Base-by-base conservation (phyloP, 352 stramenopile genomes). In the Phytophthora brassicae region DNA sequence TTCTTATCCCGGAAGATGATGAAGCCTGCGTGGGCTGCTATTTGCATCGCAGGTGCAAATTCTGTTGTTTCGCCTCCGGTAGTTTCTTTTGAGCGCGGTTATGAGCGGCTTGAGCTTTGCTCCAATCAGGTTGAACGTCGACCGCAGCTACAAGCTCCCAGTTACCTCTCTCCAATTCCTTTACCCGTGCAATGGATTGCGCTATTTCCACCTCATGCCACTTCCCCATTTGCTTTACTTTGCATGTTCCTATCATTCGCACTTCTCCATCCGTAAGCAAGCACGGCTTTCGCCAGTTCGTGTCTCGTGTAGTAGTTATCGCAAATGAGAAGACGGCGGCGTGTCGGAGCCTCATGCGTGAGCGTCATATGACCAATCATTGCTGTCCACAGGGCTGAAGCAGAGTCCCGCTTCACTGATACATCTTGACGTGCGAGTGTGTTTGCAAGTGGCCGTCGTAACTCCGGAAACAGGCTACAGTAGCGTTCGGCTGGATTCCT, bases 281-380 rank as follows among this genome's bases (percentile, higher is more conserved):
- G 13, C 3, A 53, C 16, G 6, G 13, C 45, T 53, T 41, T 53
- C 4, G 45, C 26, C 8, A 41, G 16, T 14, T 28, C 29, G 28
- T 53, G 45, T 6, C 45, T 1, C 4, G 45, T 53, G 45, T 53
- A 53, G 16, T 7, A 53, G 45, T 53, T 53, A 33, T 53, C 28
- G 28, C 13, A 38, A 13, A 41, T 28, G 2, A 53, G 3, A 26
- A 53, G 11, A 35, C 45, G 28, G 6, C 28, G 24, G 7, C 16
- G 16, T 8, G 5, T 53, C 17, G 47, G 48, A n/a, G 28, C 2
- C 16, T 55, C 1, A 24, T 33, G 8, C 19, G 29, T 22, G 5
- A 7, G 35, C 3, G 35, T 20, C 16, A 22, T 19, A 16, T 42
- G 35, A 22, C 35, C 35, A 42, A 42, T 20, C 35, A 42, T 42